Evolutionary conservation across 208 protist species (phyloP), one percentile per base, ranked within the genome.

Genomic region (Acanthamoeba divionensis): DNA sequence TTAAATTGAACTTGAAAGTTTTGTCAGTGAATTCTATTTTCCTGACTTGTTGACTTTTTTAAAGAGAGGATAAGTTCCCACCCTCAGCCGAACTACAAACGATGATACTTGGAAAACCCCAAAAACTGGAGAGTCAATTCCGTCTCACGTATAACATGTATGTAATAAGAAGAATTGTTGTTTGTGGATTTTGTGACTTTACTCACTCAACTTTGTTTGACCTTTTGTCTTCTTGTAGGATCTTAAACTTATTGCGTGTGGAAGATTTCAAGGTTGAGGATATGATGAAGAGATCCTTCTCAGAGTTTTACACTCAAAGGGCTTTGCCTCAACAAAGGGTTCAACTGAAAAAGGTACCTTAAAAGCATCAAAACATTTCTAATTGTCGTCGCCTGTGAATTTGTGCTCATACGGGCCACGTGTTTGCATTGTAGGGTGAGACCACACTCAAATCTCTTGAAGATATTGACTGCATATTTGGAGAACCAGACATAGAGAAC

Each of bases 111-210:
- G 96, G 97, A 60, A 91, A 90, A 57, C 92, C 96, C 3, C 95
- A 92, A 3, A 60, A 75, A 41, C 85, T 98, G 4, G 93, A 94
- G 13, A 93, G 73, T 13, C 91, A 96, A 45, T 98, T 98, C 85
- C 77, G 96, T 41, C 91, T 98, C 0, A 97, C 96, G 4, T 98
- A 98, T 86, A 96, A 95, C 69, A 98, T 98, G 97, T 79, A 79
- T 8, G 2, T 21, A 9, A 36, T 2, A 47, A n/a, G n/a, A n/a
- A n/a, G n/a, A n/a, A n/a, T 2, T 33, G n/a, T 13, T 55, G 9
- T 69, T 8, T 31, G 31, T 21, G 15, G 26, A 73, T 21, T 21
- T 13, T 45, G 15, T 12, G 31, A 12, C 15, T 63, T 21, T 21
- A 24, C 69, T 57, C 69, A 80, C 9, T 29, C 18, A 13, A 9